A percentile compares a stretch with the other conserved stretches of the same genome.
Conservation (phyloP, 148 eudicot species). For the Polygonum maritimum region DNA sequence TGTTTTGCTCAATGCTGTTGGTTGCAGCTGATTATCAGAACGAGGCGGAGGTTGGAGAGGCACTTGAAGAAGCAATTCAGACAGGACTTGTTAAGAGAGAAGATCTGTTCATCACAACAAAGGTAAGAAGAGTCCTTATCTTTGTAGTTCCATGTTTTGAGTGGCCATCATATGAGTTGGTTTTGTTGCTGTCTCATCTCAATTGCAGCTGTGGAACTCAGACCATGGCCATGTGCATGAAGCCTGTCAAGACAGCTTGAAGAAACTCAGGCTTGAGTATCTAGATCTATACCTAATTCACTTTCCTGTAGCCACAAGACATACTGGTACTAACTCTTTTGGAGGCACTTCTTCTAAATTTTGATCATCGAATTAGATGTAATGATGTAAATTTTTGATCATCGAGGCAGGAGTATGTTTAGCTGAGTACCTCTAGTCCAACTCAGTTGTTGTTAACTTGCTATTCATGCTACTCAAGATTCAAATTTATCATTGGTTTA, state of each 20-base stretch:
- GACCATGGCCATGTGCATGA: constrained; percentile 92
- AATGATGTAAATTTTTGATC: background rate
- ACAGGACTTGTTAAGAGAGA: constrained; percentile 81
- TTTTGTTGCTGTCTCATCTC: background rate
- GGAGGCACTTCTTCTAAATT: background rate
- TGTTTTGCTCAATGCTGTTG: background rate
- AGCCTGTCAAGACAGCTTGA: constrained; percentile 83
- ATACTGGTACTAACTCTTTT: constrained; percentile 44
- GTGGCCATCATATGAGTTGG: background rate
- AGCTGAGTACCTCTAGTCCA: background rate
- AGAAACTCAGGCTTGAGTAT: constrained; percentile 80
- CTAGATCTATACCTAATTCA: constrained; percentile 81
- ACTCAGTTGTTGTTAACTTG: background rate
- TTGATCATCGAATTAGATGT: background rate
- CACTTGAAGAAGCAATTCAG: constrained; percentile 73
- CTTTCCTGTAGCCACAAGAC: constrained; percentile 84
- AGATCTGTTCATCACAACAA: constrained; percentile 87
- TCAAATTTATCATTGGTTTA: background rate
- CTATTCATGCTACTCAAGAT: background rate
- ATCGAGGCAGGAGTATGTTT: background rate
- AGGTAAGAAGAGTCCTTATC: constrained; percentile 37
- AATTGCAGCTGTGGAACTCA: constrained; percentile 85
- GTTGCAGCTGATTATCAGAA: constrained; percentile 81
- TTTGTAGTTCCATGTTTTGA: background rate
- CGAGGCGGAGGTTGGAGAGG: constrained; percentile 94